Base-by-base conservation (phyloP, 768 basidiomycete genomes). In the Mycena belliarum region DNA sequence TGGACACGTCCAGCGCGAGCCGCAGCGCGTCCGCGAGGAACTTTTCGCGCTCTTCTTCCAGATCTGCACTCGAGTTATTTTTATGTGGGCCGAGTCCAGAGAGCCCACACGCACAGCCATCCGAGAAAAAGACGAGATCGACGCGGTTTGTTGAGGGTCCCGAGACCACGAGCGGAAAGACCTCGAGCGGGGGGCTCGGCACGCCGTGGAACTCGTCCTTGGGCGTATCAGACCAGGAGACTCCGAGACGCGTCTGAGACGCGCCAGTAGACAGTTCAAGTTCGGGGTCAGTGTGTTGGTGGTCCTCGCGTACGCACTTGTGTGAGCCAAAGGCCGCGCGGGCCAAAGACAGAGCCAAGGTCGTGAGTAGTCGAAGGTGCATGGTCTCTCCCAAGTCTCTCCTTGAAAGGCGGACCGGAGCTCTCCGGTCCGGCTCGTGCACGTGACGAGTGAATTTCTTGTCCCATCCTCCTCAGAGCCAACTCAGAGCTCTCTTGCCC, bases 101-200 rank as follows among this genome's bases (percentile, higher is more conserved):
- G 35, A 20, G 28, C 25, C 12, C 12, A 12, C n/a, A 76, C 88
- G 58, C 69, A 90, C 89, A 91, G 32, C 90, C 89, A 60, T 91
- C 89, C 0, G 83, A 79, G 69, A 91, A 90, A 72, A 91, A 91
- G 12, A 89, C 82, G 10, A 92, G 72, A 72, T 90, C 84, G 24
- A 90, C 81, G 18, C 90, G 82, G 66, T 91, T 91, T 35, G 68
- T 67, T 12, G 83, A 78, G 9, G 82, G 75, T 0, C 89, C 89
- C 29, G 88, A 87, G 6, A 79, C 72, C 25, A 82, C 73, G 24
- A 91, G 75, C 41, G 85, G 84, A 11, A 76, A 61, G 9, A 89
- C 66, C 55, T 86, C 79, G 33, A 89, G 72, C 2, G 76, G 75
- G 1, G 84, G 85, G 25, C 61, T 61, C 7, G 66, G 62, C 23